Conservation (phyloP, 495 filamentous ascomycete genomes). For the Chaetomium cochliodes region DNA sequence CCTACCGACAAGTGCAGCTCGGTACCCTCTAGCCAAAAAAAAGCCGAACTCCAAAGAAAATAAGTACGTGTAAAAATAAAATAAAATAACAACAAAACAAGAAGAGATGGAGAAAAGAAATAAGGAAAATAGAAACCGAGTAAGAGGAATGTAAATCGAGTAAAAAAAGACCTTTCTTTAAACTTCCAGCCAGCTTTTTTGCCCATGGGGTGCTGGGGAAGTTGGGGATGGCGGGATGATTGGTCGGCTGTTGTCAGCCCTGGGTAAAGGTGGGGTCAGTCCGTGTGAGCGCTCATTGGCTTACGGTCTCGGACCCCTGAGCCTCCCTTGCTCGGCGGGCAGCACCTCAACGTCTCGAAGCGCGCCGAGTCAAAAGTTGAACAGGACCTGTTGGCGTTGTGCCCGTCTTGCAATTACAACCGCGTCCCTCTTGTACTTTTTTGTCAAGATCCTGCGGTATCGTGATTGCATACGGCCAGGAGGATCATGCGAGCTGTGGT, state of each 20-base stretch:
- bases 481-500: slow-evolving; percentile 35
- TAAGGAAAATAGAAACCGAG: too few species aligned
- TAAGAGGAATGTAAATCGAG: too few species aligned
- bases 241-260: neutral
- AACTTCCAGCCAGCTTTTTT: too few species aligned
- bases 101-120: too few species aligned
- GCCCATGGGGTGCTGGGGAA: too few species aligned
- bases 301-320: neutral
- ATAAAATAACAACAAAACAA: too few species aligned
- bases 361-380: slow-evolving; percentile 5
- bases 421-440: neutral
- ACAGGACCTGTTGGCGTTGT: neutral
- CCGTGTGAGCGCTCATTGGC: neutral
- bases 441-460: neutral
- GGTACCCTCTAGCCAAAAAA: too few species aligned
- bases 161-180: too few species aligned
- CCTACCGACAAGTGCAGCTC: too few species aligned
- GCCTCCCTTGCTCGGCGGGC: neutral
- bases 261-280: neutral
- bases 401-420: neutral
- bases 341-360: neutral
- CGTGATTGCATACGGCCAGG: slow-evolving; percentile 9
- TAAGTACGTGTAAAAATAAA: too few species aligned
- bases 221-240: neutral
- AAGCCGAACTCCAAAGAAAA: too few species aligned